phyloP scores from a whole-genome alignment of 2,329 filamentous ascomycete species.

The Paraphaeosphaeria minitans region DNA sequence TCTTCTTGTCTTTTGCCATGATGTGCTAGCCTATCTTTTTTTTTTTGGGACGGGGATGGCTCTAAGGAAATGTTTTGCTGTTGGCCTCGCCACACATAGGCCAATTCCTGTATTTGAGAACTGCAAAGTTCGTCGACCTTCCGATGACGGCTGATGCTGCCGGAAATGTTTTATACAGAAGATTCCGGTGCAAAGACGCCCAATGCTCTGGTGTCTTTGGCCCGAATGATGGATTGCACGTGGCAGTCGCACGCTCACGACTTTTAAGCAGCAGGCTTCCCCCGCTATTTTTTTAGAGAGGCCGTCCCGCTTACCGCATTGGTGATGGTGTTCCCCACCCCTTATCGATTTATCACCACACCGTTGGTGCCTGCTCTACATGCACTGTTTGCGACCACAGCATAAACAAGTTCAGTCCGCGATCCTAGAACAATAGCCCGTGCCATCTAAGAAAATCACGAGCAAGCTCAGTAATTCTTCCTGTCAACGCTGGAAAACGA shows the following conservation, averaged over 20 bases:
- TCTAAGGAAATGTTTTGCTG: neutral
- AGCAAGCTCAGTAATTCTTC: neutral
- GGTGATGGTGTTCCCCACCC: neutral
- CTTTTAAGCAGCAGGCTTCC: conserved; percentile 1
- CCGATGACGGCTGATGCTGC: neutral
- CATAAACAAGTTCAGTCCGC: neutral
- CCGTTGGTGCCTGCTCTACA: neutral
- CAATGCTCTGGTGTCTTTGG: neutral
- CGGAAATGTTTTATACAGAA: too few species aligned
- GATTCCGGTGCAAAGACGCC: neutral
- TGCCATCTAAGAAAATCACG: neutral
- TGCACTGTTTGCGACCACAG: neutral
- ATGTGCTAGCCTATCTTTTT: neutral
- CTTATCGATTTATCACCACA: neutral
- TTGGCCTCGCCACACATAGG: conserved; percentile 1
- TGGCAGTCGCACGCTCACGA: neutral
- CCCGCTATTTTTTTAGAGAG: neutral
- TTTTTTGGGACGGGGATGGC: neutral
- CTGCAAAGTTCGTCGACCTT: neutral
- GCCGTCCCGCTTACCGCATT: neutral
- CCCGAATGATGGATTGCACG: neutral
- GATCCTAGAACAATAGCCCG: neutral
- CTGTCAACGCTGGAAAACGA: conserved; percentile 6
- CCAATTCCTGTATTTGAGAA: neutral
- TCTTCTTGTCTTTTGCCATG: conserved; percentile 62